Conservation (phyloP, 2,329 filamentous ascomycete species). For the Monosporascus sp. region DNA sequence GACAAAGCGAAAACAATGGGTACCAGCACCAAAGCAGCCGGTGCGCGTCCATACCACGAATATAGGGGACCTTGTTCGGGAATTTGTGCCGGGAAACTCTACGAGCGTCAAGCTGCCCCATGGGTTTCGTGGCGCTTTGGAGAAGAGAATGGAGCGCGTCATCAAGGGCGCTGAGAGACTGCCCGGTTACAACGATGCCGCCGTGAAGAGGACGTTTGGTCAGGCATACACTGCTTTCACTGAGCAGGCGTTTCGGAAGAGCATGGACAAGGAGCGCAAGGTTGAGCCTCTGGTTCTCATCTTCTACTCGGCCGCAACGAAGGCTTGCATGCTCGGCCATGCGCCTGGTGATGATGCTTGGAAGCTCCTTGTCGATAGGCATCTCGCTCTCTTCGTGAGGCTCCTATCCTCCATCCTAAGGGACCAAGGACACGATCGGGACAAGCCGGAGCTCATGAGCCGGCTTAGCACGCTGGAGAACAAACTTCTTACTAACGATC, state of each 20-base stretch:
- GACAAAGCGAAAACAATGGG: conserved; percentile 83
- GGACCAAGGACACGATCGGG: conserved; percentile 78
- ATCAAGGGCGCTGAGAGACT: conserved; percentile 76
- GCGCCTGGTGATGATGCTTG: conserved; percentile 76
- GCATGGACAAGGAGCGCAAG: conserved; percentile 88
- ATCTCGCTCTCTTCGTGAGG: conserved; percentile 90
- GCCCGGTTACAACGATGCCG: conserved; percentile 84
- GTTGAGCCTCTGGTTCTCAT: conserved; percentile 91
- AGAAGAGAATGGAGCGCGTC: conserved; percentile 75
- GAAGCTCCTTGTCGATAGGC: conserved; percentile 88
- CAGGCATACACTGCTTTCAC: conserved; percentile 93
- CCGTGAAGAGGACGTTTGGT: conserved; percentile 89
- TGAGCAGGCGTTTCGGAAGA: conserved; percentile 79
- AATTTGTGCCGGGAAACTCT: conserved; percentile 58
- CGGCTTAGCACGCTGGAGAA: conserved; percentile 80
- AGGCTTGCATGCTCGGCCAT: conserved; percentile 73
- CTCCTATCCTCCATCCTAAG: conserved; percentile 75
- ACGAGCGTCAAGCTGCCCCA: conserved; percentile 52
- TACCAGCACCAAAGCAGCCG: conserved; percentile 59
- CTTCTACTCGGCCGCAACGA: conserved; percentile 92
- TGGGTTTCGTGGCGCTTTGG: conserved; percentile 45
- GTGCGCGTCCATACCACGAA: conserved; percentile 62
- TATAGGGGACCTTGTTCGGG: conserved; percentile 82
- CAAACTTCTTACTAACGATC: conserved; percentile 89
- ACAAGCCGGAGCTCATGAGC: conserved; percentile 77